Percentiles rank a stretch among this genome's conserved stretches.
These are phyloP conservation scores for Pachysolen tannophilus DNA, from an alignment of 805 yeast species.

Conservation along the genomic window DNA sequence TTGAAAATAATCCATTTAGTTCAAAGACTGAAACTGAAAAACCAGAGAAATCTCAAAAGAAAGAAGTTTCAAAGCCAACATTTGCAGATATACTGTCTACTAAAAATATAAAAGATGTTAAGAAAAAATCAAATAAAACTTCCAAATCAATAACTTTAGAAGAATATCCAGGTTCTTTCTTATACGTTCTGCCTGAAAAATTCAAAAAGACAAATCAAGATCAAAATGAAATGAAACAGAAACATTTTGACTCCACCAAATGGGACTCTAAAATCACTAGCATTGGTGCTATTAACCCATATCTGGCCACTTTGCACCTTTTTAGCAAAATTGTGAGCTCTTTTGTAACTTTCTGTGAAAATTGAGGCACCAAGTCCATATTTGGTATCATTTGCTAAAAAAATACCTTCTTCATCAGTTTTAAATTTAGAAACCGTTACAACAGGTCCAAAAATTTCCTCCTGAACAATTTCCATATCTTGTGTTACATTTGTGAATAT, in stretches of 20 bases:
- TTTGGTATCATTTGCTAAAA: constrained; percentile 56
- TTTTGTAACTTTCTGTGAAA: constrained; percentile 55
- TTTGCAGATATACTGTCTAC: constrained; percentile 20
- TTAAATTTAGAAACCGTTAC: constrained; percentile 60
- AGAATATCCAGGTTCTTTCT: constrained; percentile 53
- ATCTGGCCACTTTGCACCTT: constrained; percentile 61
- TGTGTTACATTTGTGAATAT: constrained; percentile 62
- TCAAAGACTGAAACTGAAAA: constrained; percentile 9
- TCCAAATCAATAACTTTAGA: constrained; percentile 26
- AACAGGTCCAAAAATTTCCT: constrained; percentile 80
- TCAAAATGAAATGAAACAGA: constrained; percentile 15
- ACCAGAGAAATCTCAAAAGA: constrained; percentile 2
- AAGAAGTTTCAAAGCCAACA: constrained; percentile 12
- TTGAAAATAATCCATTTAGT: constrained; percentile 23
- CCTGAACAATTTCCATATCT: constrained; percentile 55
- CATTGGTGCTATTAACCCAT: constrained; percentile 54
- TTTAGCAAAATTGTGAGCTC: constrained; percentile 53
- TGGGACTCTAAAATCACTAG: constrained; percentile 48
- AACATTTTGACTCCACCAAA: constrained; percentile 65
- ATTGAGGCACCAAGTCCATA: constrained; percentile 79
- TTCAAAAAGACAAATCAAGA: constrained; percentile 40
- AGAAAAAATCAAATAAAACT: constrained; percentile 2
- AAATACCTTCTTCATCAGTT: constrained; percentile 56
- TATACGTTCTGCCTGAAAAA: constrained; percentile 68
- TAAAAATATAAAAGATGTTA: constrained; percentile 4